A percentile compares a stretch with the other conserved stretches of the same genome.
phyloP scores from a whole-genome alignment of 2,329 filamentous ascomycete genomes.

The Alternaria angustiovoidea region DNA sequence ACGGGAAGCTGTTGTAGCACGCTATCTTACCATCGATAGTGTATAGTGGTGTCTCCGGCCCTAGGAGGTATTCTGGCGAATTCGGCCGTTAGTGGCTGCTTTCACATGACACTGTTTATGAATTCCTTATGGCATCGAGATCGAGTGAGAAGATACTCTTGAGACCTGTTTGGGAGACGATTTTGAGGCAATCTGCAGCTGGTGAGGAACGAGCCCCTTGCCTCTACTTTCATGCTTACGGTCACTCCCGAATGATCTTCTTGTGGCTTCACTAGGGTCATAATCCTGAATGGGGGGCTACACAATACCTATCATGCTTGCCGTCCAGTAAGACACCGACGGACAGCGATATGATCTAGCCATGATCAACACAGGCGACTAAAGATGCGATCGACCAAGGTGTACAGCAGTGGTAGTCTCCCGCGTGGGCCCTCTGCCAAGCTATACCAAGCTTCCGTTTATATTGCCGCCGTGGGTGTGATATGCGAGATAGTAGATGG shows the following conservation, averaged over 20 bases:
- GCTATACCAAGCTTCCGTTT: background rate
- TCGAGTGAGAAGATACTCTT: background rate
- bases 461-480: background rate
- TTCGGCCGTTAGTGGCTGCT: background rate
- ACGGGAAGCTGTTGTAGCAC: background rate
- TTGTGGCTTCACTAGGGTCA: background rate
- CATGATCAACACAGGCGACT: background rate
- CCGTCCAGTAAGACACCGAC: background rate
- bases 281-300: background rate
- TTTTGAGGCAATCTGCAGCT: background rate
- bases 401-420: background rate
- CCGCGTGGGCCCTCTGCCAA: background rate
- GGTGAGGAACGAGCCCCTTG: background rate
- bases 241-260: background rate
- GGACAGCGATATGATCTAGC: background rate
- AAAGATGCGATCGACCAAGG: background rate
- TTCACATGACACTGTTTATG: background rate
- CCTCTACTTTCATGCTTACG: background rate
- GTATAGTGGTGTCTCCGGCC: slow-evolving; percentile 1
- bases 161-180: background rate
- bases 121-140: background rate
- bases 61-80: background rate
- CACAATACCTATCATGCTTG: background rate
- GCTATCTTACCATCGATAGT: background rate
- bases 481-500: slow-evolving; percentile 1